Evolutionary conservation across 2,329 filamentous ascomycete genomes (phyloP).

Genomic region (Trichoderma koningiopsis): DNA sequence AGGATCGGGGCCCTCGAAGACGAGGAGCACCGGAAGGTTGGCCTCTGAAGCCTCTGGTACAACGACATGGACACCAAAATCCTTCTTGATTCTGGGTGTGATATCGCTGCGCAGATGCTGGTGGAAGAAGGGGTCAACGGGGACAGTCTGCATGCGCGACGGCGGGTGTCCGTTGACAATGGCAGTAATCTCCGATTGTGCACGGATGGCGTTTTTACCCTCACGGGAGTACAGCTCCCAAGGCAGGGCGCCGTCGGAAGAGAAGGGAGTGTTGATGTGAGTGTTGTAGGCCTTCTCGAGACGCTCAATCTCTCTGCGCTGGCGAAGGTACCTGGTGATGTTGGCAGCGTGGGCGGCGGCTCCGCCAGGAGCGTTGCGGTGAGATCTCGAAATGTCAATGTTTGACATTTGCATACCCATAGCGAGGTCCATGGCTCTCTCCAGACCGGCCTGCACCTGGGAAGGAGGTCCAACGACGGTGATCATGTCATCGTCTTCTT

Average conservation of each 20-base stretch:
- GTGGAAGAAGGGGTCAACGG: conserved; percentile 79
- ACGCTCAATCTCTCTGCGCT: conserved; percentile 78
- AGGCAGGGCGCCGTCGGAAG: conserved; percentile 67
- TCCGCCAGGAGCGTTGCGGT: conserved; percentile 71
- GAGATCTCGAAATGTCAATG: conserved; percentile 79
- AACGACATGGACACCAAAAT: conserved; percentile 73
- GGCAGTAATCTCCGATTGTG: conserved; percentile 72
- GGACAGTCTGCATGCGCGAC: conserved; percentile 65
- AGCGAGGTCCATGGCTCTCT: conserved; percentile 85
- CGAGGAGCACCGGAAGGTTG: conserved; percentile 66
- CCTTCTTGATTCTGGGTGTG: conserved; percentile 63
- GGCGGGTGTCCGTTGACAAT: conserved; percentile 76
- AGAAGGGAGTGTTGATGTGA: conserved; percentile 81
- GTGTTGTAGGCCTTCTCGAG: conserved; percentile 79
- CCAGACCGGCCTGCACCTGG: conserved; percentile 72
- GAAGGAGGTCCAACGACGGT: conserved; percentile 81
- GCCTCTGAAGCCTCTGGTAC: conserved; percentile 65
- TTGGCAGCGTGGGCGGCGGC: conserved; percentile 79
- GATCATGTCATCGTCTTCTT: conserved; percentile 78
- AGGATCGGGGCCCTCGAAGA: conserved; percentile 68
- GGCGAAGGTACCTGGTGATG: conserved; percentile 82
- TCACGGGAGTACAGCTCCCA: conserved; percentile 91
- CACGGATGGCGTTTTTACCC: conserved; percentile 77
- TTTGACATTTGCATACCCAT: conserved; percentile 82
- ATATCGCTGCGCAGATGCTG: conserved; percentile 68